phyloP scores from a whole-genome alignment of 352 stramenopile genomes.

The Phytopythium chamaehyphon region DNA sequence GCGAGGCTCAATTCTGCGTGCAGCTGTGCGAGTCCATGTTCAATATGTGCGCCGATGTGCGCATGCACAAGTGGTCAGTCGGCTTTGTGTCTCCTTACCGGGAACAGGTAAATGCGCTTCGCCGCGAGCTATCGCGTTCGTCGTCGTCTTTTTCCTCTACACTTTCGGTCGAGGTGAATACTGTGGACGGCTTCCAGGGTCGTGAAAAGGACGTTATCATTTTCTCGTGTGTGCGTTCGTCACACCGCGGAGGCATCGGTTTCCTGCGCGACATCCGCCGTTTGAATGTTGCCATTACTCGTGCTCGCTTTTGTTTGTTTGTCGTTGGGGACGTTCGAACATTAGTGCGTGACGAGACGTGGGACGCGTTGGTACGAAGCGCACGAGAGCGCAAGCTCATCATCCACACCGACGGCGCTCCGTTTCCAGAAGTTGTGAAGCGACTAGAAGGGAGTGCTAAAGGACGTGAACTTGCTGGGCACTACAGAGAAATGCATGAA shows the following conservation, averaged over 20 bases:
- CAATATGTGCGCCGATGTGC: constrained; percentile 42
- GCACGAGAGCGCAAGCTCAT: constrained; percentile 62
- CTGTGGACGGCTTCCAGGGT: constrained; percentile 98
- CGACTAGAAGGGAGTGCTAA: constrained; percentile 35
- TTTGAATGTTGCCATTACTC: constrained; percentile 90
- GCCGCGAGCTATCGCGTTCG: constrained; percentile 55
- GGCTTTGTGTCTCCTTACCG: constrained; percentile 99
- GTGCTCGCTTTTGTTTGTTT: constrained; percentile 85
- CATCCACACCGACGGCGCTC: constrained; percentile 37
- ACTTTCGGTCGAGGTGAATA: constrained; percentile 93
- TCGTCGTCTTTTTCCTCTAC: constrained; percentile 28
- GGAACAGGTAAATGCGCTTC: constrained; percentile 90
- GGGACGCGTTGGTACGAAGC: constrained; percentile 71
- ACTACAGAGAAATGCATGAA: constrained; percentile 73
- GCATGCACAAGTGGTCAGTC: constrained; percentile 78
- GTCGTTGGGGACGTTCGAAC: constrained; percentile 80
- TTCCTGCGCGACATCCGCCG: constrained; percentile 89
- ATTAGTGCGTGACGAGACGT: constrained; percentile 73
- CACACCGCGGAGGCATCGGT: constrained; percentile 73
- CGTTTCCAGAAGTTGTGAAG: constrained; percentile 38
- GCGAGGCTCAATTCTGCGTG: constrained; percentile 77
- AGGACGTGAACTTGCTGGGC: constrained; percentile 28
- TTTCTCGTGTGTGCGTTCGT: constrained; percentile 94
- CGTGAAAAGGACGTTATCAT: constrained; percentile 99
- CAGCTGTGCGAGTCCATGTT: constrained; percentile 71